phyloP scores from a whole-genome alignment of 208 protist genomes.

The Leishmania martiniquensis region DNA sequence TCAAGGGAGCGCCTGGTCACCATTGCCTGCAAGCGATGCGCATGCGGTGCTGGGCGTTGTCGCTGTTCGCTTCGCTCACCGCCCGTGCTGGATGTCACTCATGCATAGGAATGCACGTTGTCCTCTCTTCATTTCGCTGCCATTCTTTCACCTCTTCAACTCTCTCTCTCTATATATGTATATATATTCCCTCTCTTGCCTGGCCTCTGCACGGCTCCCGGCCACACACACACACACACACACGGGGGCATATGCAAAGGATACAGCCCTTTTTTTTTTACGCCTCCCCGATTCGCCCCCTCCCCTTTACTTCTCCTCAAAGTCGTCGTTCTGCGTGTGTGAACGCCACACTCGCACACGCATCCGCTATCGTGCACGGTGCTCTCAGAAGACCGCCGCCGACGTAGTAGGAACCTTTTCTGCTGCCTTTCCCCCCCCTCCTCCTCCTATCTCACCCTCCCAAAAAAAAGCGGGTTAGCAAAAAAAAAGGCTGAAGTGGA shows the following conservation, averaged over 20 bases:
- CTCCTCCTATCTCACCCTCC: no score
- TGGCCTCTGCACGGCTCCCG: neutral
- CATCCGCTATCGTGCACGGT: neutral
- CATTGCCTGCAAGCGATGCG: neutral
- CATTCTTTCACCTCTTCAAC: neutral
- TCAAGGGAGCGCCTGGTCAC: neutral
- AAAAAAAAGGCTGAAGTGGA: neutral
- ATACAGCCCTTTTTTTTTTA: neutral
- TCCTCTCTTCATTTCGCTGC: neutral
- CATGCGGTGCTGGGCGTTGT: neutral
- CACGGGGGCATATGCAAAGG: neutral
- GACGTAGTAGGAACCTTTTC: neutral
- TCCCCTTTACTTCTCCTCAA: neutral
- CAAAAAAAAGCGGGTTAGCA: neutral
- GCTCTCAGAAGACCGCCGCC: neutral
- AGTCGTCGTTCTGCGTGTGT: neutral
- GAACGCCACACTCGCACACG: neutral
- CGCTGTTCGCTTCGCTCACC: neutral
- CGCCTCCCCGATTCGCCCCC: neutral
- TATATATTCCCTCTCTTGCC: neutral
- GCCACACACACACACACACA: neutral
- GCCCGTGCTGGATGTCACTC: neutral
- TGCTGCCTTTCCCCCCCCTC: no score
- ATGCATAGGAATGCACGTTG: neutral
- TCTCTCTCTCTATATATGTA: neutral